Evolutionary conservation across 371 early-diverging fungal species (phyloP), one percentile per base, ranked within the genome.

Genomic region (Rhizopus arrhizus): DNA sequence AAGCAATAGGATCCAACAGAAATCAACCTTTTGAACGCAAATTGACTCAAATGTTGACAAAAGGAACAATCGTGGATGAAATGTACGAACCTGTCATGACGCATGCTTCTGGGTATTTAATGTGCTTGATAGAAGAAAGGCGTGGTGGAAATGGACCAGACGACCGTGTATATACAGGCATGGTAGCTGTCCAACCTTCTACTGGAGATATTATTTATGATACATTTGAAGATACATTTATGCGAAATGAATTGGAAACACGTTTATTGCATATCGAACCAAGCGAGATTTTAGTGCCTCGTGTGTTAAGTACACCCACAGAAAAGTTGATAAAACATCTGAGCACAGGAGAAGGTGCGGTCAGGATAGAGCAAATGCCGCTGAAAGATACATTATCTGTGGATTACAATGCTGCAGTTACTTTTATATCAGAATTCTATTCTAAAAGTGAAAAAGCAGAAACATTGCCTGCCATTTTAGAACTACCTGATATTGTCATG

Each of bases 171-270:
- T 52, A 61, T 28, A 69, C 80, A 22, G 82, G 83, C 8, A 72
- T 84, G 15, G 64, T 85, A 45, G 91, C 91, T 0, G 85, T 91
- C 5, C 88, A 91, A 50, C 75, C 87, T 0, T 70, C 86, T 0
- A 90, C 94, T 0, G 94, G 93, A 0, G 86, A 88, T 48, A 74
- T 94, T 12, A 70, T 91, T 3, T 90, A 88, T 57, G 94, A 94
- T 57, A 66, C 75, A 29, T 95, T 92, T 65, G 73, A 80, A 12
- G 94, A 94, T 62, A 80, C 82, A 0, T 80, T 76, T 59, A 76
- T 90, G 75, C 78, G 91, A 33, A 78, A 69, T 33, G 91, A 89
- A 55, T 78, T 94, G 8, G 94, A 93, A 61, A 91, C 94, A 0
- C 82, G 93, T 2, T 35, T 95, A 33, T 67, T 83, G 47, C 91